These are phyloP conservation scores for Eucalyptus tenuipes DNA, from an alignment of 345 rosid species.

Conservation along the genomic window DNA sequence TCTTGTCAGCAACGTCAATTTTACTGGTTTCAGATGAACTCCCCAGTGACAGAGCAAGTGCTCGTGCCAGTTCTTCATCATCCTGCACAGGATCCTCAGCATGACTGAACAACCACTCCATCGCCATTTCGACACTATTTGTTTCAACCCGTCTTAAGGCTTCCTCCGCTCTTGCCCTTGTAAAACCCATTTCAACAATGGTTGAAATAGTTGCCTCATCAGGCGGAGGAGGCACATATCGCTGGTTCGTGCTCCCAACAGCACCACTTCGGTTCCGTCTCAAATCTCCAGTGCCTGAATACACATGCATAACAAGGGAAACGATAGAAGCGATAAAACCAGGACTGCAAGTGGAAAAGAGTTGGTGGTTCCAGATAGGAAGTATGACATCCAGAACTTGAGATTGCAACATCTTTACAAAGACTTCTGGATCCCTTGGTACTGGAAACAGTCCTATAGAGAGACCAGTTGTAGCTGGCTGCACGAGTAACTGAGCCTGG, in stretches of 20 bases:
- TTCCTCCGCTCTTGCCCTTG: conserved; percentile 94
- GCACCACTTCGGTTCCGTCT: conserved; percentile 59
- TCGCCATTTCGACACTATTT: conserved; percentile 96
- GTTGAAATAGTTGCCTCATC: conserved; percentile 81
- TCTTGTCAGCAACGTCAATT: conserved; percentile 57
- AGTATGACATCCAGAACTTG: conserved; percentile 88
- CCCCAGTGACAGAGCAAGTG: conserved; percentile 91
- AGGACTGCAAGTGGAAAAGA: conserved; percentile 74
- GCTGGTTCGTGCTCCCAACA: conserved; percentile 58
- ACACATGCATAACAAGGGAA: conserved; percentile 66
- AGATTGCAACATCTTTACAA: conserved; percentile 77
- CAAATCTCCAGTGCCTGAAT: conserved; percentile 84
- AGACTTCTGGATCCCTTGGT: conserved; percentile 86
- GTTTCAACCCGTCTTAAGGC: conserved; percentile 88
- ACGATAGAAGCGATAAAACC: conserved; percentile 65
- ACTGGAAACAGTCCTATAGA: conserved; percentile 85
- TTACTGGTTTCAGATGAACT: conserved; percentile 81
- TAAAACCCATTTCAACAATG: conserved; percentile 96
- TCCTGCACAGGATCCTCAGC: conserved; percentile 91
- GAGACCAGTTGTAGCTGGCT: conserved; percentile 78
- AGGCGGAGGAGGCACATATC: conserved; percentile 72
- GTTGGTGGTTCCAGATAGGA: conserved; percentile 76
- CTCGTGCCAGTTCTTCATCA: conserved; percentile 95
- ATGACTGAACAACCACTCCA: conserved; percentile 89
- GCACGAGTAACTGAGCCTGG: conserved; percentile 85